phyloP scores from a whole-genome alignment of 2,329 filamentous ascomycete species.

The Fusarium domesticum region DNA sequence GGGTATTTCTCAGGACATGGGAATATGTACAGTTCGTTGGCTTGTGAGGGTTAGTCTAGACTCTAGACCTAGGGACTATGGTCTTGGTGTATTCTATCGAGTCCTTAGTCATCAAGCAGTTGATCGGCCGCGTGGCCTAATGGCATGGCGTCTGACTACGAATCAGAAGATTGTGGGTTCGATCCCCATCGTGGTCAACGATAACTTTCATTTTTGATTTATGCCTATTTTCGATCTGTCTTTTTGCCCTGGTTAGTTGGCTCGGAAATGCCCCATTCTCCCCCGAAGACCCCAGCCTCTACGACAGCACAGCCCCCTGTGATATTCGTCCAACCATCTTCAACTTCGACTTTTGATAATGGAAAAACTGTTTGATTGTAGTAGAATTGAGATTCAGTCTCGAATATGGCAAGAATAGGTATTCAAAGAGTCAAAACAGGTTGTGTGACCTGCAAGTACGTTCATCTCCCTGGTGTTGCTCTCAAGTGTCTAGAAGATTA shows the following conservation, averaged over 20 bases:
- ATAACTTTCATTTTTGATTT: not conserved
- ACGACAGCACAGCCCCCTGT: too few relatives aligned
- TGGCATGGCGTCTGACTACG: conserved; percentile 36
- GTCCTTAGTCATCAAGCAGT: not conserved
- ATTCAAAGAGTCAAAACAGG: too few relatives aligned
- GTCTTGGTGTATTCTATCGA: not conserved
- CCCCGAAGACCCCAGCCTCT: too few relatives aligned
- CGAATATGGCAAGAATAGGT: too few relatives aligned
- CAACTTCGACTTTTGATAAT: too few relatives aligned
- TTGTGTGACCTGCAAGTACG: not conserved
- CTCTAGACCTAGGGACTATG: not conserved
- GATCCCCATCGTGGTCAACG: not conserved
- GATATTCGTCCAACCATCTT: too few relatives aligned
- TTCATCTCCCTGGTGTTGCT: not conserved
- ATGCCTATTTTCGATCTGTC: not conserved
- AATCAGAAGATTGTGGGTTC: conserved; percentile 3
- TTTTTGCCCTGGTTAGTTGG: not conserved
- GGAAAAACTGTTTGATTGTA: too few relatives aligned
- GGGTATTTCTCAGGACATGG: conserved; percentile 36
- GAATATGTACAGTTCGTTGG: conserved; percentile 36
- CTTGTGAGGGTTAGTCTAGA: conserved; percentile 13
- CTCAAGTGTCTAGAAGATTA: too few relatives aligned
- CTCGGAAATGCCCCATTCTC: too few relatives aligned
- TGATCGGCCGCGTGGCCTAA: conserved; percentile 25
- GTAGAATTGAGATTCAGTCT: too few relatives aligned